Base-by-base conservation (phyloP, 164 flowering plant species). In the Amborella trichopoda region DNA sequence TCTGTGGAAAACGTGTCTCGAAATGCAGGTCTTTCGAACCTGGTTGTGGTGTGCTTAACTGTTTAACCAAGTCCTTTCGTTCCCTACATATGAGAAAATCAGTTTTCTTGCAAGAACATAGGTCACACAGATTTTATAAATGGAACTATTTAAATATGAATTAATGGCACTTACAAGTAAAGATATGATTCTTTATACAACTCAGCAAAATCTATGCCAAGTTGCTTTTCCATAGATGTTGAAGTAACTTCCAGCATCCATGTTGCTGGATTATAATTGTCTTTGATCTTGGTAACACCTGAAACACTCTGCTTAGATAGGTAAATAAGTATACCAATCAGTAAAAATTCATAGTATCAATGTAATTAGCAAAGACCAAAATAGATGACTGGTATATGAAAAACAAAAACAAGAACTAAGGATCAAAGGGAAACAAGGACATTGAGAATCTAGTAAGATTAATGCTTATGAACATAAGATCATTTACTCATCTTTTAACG, bases 221-320 rank as follows among this genome's bases (percentile, higher is more conserved):
- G 73, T 59, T 70, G 64, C 12, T 62, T 63, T 73, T 84, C 94
- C 26, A 65, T 49, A 13, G 87, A 78, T 23, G 66, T 18, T 28
- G 86, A 75, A 48, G 80, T 78, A 46, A 78, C 76, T 47, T 84
- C 94, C 42, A 84, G 17, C 81, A 81, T 81, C 94, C 94, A 84
- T 39, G 94, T 81, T 23, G 94, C 81, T 16, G 94, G 90, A 52
- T 84, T 84, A 48, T 71, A 73, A 26, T 75, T 77, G 44, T 60
- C 55, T 66, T 27, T 73, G 17, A 81, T 84, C 68, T 59, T 76
- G 26, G 80, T 77, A n/a, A 81, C 77, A 6, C 86, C 86, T 27
- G 75, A 49, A 17, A 81, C 63, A 22, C 58, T 53, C 94, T 84
- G 59, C 39, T 19, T 42, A 22, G n/a, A n/a, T n/a, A n/a, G n/a